Percentiles rank a stretch among this genome's conserved stretches.
These are phyloP conservation scores for Pluteus cervinus DNA, from an alignment of 768 basidiomycete genomes.

Conservation along the genomic window DNA sequence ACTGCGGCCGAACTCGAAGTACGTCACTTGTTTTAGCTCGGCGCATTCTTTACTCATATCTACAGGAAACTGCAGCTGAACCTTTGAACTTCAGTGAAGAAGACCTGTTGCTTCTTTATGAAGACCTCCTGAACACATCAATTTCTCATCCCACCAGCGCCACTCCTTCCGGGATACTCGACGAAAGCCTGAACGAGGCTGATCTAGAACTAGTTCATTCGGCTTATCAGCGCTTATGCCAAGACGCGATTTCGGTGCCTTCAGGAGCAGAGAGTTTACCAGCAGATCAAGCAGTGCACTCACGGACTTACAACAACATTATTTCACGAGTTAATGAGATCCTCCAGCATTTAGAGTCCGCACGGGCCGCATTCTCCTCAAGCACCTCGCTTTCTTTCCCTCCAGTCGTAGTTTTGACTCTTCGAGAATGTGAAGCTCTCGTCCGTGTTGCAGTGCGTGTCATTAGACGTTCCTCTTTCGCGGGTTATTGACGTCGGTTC, in stretches of 20 bases:
- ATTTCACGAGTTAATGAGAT: conserved; percentile 28
- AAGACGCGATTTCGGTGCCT: conserved; percentile 4
- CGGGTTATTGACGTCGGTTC: conserved; percentile 4
- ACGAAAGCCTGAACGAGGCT: conserved; percentile 26
- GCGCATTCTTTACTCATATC: not conserved
- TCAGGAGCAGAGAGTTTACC: conserved; percentile 2
- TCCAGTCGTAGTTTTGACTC: conserved; percentile 41
- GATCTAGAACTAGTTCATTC: conserved; percentile 24
- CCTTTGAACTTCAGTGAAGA: conserved; percentile 34
- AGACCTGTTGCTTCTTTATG: conserved; percentile 35
- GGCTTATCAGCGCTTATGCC: conserved; percentile 25
- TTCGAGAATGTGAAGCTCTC: conserved; percentile 49
- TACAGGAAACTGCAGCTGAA: conserved; percentile 25
- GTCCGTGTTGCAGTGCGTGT: conserved; percentile 43
- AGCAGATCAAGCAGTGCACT: conserved; percentile 5
- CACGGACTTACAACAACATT: conserved; percentile 25
- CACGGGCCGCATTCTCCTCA: conserved; percentile 13
- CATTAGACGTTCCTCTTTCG: not conserved
- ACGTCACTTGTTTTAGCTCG: not conserved
- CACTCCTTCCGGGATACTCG: conserved; percentile 11
- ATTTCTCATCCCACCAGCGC: conserved; percentile 4
- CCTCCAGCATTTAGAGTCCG: conserved; percentile 25
- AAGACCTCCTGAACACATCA: conserved; percentile 35
- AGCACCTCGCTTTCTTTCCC: conserved; percentile 16
- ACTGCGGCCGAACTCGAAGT: conserved; percentile 4